Conservation (phyloP, 2,329 filamentous ascomycete genomes). For the Fusarium sp. region DNA sequence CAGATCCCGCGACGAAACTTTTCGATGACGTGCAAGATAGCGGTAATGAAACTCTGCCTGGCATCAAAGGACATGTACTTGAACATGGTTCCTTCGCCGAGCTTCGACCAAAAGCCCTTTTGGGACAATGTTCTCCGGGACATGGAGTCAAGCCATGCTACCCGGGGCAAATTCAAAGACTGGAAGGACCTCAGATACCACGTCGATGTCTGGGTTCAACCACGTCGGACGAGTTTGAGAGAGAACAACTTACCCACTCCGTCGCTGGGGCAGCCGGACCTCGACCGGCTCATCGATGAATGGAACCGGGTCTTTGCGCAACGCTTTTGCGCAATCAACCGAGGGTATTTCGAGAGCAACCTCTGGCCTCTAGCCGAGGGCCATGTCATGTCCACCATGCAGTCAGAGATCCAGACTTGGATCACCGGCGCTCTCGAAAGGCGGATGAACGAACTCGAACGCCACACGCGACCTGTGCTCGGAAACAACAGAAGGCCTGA, state of each 20-base stretch:
- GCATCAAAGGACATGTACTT: neutral
- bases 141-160: neutral
- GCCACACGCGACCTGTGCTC: neutral
- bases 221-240: neutral
- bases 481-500: neutral
- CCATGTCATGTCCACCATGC: neutral
- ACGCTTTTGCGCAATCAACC: constrained; percentile 14
- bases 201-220: constrained; percentile 14
- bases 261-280: neutral
- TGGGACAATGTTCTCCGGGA: neutral
- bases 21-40: neutral
- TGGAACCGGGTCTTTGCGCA: constrained; percentile 33
- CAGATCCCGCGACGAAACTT: neutral
- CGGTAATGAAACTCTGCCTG: neutral
- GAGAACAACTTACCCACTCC: constrained; percentile 1
- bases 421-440: neutral
- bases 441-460: constrained; percentile 9
- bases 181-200: neutral
- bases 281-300: constrained; percentile 22
- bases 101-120: neutral
- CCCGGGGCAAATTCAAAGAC: neutral
- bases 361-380: neutral
- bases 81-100: accelerated
- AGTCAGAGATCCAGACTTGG: constrained; percentile 3
- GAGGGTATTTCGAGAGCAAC: neutral